phyloP scores from a whole-genome alignment of 1,284 basidiomycete species.

The Chalciporus piperatoides region DNA sequence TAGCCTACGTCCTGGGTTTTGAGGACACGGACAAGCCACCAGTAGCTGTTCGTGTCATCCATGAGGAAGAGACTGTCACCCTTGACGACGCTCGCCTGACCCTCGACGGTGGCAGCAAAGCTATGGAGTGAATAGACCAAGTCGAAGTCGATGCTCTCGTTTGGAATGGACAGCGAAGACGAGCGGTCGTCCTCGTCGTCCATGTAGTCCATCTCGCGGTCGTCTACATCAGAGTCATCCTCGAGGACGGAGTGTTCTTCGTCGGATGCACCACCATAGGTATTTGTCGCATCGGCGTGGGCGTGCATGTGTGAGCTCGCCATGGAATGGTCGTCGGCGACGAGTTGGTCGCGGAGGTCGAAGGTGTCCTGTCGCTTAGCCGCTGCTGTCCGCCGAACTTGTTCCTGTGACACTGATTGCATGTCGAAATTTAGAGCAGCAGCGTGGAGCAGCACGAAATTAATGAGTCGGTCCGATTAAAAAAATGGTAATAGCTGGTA shows the following conservation, averaged over 20 bases:
- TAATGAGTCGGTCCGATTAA: not conserved
- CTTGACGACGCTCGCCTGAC: slow-evolving; percentile 95
- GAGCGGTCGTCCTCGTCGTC: slow-evolving; percentile 74
- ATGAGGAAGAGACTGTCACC: slow-evolving; percentile 91
- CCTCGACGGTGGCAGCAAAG: slow-evolving; percentile 93
- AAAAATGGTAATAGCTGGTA: not conserved
- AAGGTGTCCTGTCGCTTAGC: slow-evolving; percentile 57
- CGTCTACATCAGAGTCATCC: slow-evolving; percentile 71
- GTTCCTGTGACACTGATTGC: slow-evolving; percentile 26
- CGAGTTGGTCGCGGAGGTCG: slow-evolving; percentile 65
- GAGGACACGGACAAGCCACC: slow-evolving; percentile 96
- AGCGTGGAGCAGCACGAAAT: not conserved
- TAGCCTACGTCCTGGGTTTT: slow-evolving; percentile 99
- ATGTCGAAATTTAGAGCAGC: slow-evolving; percentile 13
- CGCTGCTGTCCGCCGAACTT: slow-evolving; percentile 16
- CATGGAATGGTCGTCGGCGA: slow-evolving; percentile 51
- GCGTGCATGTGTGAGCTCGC: slow-evolving; percentile 48
- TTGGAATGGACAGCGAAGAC: slow-evolving; percentile 81
- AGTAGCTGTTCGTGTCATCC: slow-evolving; percentile 96
- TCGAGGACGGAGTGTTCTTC: slow-evolving; percentile 76
- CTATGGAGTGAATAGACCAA: slow-evolving; percentile 88
- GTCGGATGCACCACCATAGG: slow-evolving; percentile 46
- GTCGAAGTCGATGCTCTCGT: slow-evolving; percentile 89
- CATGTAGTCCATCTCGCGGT: slow-evolving; percentile 56
- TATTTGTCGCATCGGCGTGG: slow-evolving; percentile 52